Evolutionary conservation across 1,284 basidiomycete genomes (phyloP).

Genomic region (Meira nashicola): DNA sequence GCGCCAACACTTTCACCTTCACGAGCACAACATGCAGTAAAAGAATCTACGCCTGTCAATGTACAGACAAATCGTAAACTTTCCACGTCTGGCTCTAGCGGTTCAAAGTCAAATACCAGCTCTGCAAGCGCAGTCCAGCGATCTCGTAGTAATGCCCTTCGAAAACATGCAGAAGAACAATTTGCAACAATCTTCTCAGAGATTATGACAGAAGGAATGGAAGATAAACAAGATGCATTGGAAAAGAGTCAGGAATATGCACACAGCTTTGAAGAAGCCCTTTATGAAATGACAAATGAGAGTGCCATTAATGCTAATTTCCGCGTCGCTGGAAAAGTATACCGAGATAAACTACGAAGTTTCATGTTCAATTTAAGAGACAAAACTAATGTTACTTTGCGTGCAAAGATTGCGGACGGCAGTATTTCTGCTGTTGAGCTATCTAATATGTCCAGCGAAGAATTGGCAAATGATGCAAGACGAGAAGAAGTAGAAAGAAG

Average conservation of each 20-base stretch:
- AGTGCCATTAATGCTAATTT: not conserved
- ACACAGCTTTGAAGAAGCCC: constrained; percentile 24
- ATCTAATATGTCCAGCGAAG: constrained; percentile 41
- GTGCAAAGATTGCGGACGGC: constrained; percentile 38
- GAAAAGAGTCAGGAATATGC: constrained; percentile 19
- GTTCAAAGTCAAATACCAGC: not conserved
- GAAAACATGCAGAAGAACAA: constrained; percentile 12
- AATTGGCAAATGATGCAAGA: constrained; percentile 48
- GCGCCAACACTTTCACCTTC: not conserved
- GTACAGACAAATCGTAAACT: not conserved
- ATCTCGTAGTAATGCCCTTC: constrained; percentile 10
- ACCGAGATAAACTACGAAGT: constrained; percentile 48
- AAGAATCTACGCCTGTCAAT: not conserved
- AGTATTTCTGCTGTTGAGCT: constrained; percentile 32
- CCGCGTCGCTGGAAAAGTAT: constrained; percentile 16
- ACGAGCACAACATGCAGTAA: not conserved
- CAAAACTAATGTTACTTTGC: constrained; percentile 42
- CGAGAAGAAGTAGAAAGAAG: constrained; percentile 44
- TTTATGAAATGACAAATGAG: constrained; percentile 33
- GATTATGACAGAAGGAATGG: not conserved
- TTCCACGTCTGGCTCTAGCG: not conserved
- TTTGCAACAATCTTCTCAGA: constrained; percentile 14
- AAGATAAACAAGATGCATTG: constrained; percentile 1
- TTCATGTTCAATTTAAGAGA: constrained; percentile 51
- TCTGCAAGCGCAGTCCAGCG: not conserved